These are phyloP conservation scores for Vitis hybrid DNA, from an alignment of 177 flowering plant genomes.

Conservation along the genomic window DNA sequence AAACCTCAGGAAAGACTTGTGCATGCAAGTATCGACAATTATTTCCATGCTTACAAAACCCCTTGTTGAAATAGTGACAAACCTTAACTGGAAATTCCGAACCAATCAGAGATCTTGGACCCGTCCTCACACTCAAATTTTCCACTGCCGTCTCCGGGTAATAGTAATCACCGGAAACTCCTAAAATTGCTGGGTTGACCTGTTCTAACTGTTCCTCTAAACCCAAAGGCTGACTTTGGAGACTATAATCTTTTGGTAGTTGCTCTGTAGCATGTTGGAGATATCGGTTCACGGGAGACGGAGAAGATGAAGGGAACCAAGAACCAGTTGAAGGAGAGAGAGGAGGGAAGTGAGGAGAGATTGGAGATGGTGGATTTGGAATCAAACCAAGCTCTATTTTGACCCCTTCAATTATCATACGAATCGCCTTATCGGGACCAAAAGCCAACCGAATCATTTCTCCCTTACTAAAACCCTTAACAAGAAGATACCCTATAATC, in stretches of 20 bases:
- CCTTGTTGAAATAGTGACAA: slow-evolving; percentile 75
- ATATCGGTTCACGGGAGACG: slow-evolving; percentile 19
- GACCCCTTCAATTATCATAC: slow-evolving; percentile 23
- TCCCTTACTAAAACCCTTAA: slow-evolving; percentile 30
- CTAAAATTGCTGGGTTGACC: slow-evolving; percentile 4
- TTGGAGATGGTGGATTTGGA: slow-evolving; percentile 15
- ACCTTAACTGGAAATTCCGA: slow-evolving; percentile 57
- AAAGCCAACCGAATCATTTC: slow-evolving; percentile 44
- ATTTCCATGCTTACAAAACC: slow-evolving; percentile 73
- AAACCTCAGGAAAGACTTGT: slow-evolving; percentile 32
- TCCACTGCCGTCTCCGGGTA: slow-evolving; percentile 20
- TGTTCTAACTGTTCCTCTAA: slow-evolving; percentile 33
- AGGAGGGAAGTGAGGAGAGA: slow-evolving; percentile 18
- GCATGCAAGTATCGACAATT: slow-evolving; percentile 74
- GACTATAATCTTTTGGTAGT: background rate
- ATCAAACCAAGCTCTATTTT: slow-evolving; percentile 25
- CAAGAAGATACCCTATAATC: slow-evolving; percentile 37
- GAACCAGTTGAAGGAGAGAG: slow-evolving; percentile 7
- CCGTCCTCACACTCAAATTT: slow-evolving; percentile 18
- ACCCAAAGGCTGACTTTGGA: slow-evolving; percentile 17
- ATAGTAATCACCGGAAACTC: slow-evolving; percentile 13
- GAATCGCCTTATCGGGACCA: slow-evolving; percentile 36
- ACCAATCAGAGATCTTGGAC: slow-evolving; percentile 9
- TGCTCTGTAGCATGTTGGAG: slow-evolving; percentile 17
- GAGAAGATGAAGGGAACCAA: slow-evolving; percentile 11